Evolutionary conservation across 176 grass and related monocot genomes (phyloP).

Genomic region (Aegilops umbellulata): DNA sequence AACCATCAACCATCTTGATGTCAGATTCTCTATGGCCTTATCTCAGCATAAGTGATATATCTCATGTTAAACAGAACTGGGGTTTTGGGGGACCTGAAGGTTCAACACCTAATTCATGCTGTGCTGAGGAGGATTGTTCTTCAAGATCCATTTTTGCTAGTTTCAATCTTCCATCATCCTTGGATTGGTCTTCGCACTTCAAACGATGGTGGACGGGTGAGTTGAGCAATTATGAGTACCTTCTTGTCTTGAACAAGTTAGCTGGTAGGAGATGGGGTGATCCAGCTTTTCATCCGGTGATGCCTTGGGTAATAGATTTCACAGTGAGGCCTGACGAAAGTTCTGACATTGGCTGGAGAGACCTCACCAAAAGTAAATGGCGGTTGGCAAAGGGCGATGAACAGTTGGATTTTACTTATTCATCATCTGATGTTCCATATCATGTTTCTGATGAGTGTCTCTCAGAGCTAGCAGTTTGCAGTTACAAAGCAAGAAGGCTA

Average conservation of each 20-base stretch:
- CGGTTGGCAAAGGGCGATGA: slow-evolving; percentile 94
- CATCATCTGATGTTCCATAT: slow-evolving; percentile 89
- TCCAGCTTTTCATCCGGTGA: slow-evolving; percentile 86
- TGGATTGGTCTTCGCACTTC: slow-evolving; percentile 67
- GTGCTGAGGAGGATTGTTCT: slow-evolving; percentile 43
- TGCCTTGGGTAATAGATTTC: slow-evolving; percentile 99
- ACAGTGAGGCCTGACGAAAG: slow-evolving; percentile 69
- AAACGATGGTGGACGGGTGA: slow-evolving; percentile 81
- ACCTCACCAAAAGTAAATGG: slow-evolving; percentile 98
- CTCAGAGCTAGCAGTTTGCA: slow-evolving; percentile 95
- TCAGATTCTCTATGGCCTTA: slow-evolving; percentile 76
- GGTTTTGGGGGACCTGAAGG: slow-evolving; percentile 37
- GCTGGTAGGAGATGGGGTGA: slow-evolving; percentile 94
- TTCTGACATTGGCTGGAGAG: slow-evolving; percentile 89
- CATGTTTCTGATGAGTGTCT: slow-evolving; percentile 99
- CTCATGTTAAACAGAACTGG: slow-evolving; percentile 41
- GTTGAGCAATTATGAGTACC: slow-evolving; percentile 93
- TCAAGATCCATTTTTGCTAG: slow-evolving; percentile 48
- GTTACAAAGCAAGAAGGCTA: slow-evolving; percentile 97
- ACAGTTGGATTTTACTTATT: slow-evolving; percentile 94
- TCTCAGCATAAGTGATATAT: slow-evolving; percentile 64
- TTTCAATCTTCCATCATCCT: slow-evolving; percentile 50
- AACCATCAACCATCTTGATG: slow-evolving; percentile 68
- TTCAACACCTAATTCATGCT: slow-evolving; percentile 36
- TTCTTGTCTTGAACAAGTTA: slow-evolving; percentile 91